These are phyloP conservation scores for Podospora appendiculata DNA, from an alignment of 495 filamentous ascomycete genomes.

Conservation along the genomic window DNA sequence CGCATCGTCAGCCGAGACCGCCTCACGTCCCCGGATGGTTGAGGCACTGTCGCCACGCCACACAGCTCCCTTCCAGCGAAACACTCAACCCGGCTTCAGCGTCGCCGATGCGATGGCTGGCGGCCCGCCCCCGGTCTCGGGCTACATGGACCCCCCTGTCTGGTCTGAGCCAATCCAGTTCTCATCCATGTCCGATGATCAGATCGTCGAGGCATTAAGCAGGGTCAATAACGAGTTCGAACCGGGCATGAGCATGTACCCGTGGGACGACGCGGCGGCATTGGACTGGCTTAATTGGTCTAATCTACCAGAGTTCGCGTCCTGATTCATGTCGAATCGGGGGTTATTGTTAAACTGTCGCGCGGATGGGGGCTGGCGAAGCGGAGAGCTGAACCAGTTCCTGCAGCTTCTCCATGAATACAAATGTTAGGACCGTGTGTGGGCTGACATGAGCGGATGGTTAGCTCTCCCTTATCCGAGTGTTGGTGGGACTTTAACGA, in stretches of 20 bases:
- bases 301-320: conserved; percentile 33
- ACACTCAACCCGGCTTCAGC: conserved; percentile 9
- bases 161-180: conserved; percentile 54
- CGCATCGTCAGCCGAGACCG: conserved; percentile 7
- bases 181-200: conserved; percentile 59
- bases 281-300: conserved; percentile 57
- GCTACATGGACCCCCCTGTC: conserved; percentile 17
- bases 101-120: conserved; percentile 9
- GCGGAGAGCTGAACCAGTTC: conserved; percentile 5
- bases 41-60: conserved; percentile 5
- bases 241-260: conserved; percentile 39
- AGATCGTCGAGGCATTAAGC: conserved; percentile 56
- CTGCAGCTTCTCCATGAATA: conserved; percentile 34
- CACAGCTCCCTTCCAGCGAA: conserved; percentile 1
- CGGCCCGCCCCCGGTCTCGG: conserved; percentile 10
- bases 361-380: background rate
- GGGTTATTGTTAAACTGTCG: background rate
- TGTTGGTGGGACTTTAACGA: background rate
- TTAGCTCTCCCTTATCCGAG: background rate
- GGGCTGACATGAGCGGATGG: conserved; percentile 14
- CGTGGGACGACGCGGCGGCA: conserved; percentile 47
- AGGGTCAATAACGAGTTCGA: conserved; percentile 50
- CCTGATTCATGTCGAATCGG: conserved; percentile 4
- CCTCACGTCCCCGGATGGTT: conserved; percentile 6
- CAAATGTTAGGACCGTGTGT: conserved; percentile 32